Evolutionary conservation across 2,329 filamentous ascomycete genomes (phyloP), one percentile per base, ranked within the genome.

Genomic region (Fusarium oligoseptatum): DNA sequence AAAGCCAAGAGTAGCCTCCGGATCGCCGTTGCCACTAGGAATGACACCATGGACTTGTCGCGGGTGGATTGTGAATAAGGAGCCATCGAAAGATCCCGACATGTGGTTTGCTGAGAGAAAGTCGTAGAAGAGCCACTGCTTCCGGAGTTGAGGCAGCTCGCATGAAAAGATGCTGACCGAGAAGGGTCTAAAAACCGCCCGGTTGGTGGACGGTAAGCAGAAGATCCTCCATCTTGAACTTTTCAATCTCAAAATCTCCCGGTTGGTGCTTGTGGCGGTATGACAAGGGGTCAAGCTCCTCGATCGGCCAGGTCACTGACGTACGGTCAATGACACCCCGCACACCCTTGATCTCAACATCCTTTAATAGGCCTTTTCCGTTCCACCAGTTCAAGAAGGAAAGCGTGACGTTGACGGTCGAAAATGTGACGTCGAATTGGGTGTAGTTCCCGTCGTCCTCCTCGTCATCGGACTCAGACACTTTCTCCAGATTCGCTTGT

Each of bases 361-460:
- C 94, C 77, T 94, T 92, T 10, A 99, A 86, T 7, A 97, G 88
- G 0, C 97, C 97, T 82, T 96, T 98, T 24, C 97, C 96, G 77
- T 98, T 98, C 91, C 97, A 97, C 97, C 97, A 99, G 81, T 98
- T 98, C n/a, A 95, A 89, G 77, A 99, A 98, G 0, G 97, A 99
- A 29, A 99, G 83, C 0, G 96, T 98, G 48, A 99, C 96, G 79
- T 99, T 98, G 71, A 99, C 94, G 1, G 94, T 97, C 72, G 97
- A 94, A 68, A 99, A 94, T 0, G 95, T 98, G 17, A 99, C 87
- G 80, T 99, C 97, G 77, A 98, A 99, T 77, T 99, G 97, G 0
- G 95, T 98, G 82, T 98, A 99, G 80, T 99, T 99, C 20, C 94
- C 95, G 80, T 98, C 96, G 79, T 98, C 95, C 41, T 83, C 81